Evolutionary conservation across 192 early-diverging fungal species (phyloP).

Genomic region (Chytriomyces confervae): DNA sequence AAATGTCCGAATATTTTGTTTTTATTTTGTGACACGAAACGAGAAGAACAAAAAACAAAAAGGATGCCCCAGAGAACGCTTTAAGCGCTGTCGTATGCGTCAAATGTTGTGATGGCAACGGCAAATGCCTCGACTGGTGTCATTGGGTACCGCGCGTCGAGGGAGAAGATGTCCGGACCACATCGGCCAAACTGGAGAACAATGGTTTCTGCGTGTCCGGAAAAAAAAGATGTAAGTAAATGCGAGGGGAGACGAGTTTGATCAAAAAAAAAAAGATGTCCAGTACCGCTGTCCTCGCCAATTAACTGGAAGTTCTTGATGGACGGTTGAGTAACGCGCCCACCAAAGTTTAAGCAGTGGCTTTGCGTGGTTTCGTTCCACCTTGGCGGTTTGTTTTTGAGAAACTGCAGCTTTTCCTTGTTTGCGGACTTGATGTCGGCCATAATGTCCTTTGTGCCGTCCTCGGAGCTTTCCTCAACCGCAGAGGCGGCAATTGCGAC

Average conservation of each 20-base stretch:
- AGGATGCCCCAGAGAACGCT: neutral
- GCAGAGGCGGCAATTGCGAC: constrained; percentile 55
- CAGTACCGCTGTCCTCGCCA: constrained; percentile 48
- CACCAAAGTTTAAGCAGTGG: constrained; percentile 70
- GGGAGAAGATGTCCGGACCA: constrained; percentile 62
- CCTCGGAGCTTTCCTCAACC: constrained; percentile 49
- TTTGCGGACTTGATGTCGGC: constrained; percentile 57
- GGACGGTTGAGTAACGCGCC: constrained; percentile 63
- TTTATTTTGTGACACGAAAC: too few relatives aligned
- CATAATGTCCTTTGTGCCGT: constrained; percentile 58
- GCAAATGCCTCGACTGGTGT: constrained; percentile 66
- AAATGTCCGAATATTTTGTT: too few relatives aligned
- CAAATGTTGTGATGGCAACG: constrained; percentile 65
- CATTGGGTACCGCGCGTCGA: constrained; percentile 64
- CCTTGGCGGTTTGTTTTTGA: constrained; percentile 67
- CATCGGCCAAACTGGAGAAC: constrained; percentile 72
- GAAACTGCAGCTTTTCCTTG: constrained; percentile 58
- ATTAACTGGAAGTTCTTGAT: constrained; percentile 73
- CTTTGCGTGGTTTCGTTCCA: constrained; percentile 71
- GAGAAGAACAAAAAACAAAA: too few relatives aligned
- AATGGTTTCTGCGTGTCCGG: constrained; percentile 21
- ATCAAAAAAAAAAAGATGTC: neutral
- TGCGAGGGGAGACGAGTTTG: neutral
- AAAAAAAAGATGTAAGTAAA: neutral
- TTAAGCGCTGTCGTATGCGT: constrained; percentile 65